Percentiles rank a stretch among this genome's conserved stretches.
phyloP scores from a whole-genome alignment of 345 rosid genomes.

The Pistacia atlantica region DNA sequence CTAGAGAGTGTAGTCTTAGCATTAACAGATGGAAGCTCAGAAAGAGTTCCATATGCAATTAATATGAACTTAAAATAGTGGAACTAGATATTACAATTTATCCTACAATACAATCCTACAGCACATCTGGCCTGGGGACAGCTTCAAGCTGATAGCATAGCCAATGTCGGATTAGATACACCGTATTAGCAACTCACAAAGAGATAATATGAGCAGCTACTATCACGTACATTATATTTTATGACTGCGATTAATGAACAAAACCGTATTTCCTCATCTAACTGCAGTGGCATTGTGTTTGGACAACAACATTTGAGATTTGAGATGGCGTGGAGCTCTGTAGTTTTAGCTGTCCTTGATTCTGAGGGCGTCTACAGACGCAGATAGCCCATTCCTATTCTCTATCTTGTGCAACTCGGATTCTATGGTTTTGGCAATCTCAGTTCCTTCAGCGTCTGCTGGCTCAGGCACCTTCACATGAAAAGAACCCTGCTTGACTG shows the following conservation, averaged over 20 bases:
- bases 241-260: background rate
- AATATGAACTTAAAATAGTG: background rate
- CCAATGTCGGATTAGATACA: conserved; percentile 15
- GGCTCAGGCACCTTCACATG: conserved; percentile 85
- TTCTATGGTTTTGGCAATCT: conserved; percentile 73
- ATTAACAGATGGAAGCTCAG: background rate
- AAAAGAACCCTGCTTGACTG: conserved; percentile 82
- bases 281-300: background rate
- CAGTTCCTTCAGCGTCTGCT: conserved; percentile 46
- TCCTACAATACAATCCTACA: conserved; percentile 18
- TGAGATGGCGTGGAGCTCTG: background rate
- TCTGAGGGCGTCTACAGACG: conserved; percentile 34
- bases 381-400: conserved; percentile 43
- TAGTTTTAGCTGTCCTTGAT: conserved; percentile 30
- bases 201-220: conserved; percentile 11
- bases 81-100: conserved; percentile 17
- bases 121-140: conserved; percentile 13
- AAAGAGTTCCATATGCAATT: background rate
- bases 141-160: conserved; percentile 21
- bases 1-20: background rate
- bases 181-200: background rate
- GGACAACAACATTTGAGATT: conserved; percentile 3
- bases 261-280: conserved; percentile 14
- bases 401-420: conserved; percentile 71
- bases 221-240: conserved; percentile 13